These are phyloP conservation scores for Boletus tomentosulus DNA, from an alignment of 768 basidiomycete genomes.

Conservation along the genomic window DNA sequence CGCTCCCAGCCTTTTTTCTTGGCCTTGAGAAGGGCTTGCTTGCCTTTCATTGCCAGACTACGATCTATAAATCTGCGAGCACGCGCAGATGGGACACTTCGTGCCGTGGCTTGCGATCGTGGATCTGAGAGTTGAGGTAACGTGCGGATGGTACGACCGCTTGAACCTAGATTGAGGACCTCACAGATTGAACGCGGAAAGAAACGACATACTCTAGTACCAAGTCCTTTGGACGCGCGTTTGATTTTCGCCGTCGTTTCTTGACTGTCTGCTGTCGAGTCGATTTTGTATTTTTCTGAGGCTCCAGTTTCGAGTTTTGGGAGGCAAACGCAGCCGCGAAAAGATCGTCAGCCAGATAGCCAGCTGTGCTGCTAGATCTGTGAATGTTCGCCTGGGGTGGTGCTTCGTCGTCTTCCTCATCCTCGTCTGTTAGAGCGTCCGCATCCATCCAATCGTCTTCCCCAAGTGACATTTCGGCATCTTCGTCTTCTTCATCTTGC, in stretches of 20 bases:
- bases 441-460: slow-evolving; percentile 9
- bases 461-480: slow-evolving; percentile 8
- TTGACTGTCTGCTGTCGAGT: slow-evolving; percentile 20
- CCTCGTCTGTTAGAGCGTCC: slow-evolving; percentile 12
- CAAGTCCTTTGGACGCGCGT: slow-evolving; percentile 42
- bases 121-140: slow-evolving; percentile 33
- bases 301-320: slow-evolving; percentile 10
- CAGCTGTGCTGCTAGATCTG: slow-evolving; percentile 27
- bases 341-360: slow-evolving; percentile 64
- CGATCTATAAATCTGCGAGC: slow-evolving; percentile 51
- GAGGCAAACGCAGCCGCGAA: slow-evolving; percentile 55
- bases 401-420: slow-evolving; percentile 4
- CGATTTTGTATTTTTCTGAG: slow-evolving; percentile 21
- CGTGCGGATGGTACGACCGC: slow-evolving; percentile 52
- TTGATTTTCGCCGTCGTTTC: slow-evolving; percentile 33
- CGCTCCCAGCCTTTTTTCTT: slow-evolving; percentile 54
- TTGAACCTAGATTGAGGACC: slow-evolving; percentile 23
- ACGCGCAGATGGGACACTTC: slow-evolving; percentile 44
- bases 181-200: not conserved
- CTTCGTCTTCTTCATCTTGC: slow-evolving; percentile 14
- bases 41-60: slow-evolving; percentile 45
- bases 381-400: slow-evolving; percentile 5
- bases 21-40: slow-evolving; percentile 25
- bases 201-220: slow-evolving; percentile 46
- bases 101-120: slow-evolving; percentile 34